Base-by-base conservation (phyloP, 2,329 filamentous ascomycete genomes). In the Penicillium brevicompactum region DNA sequence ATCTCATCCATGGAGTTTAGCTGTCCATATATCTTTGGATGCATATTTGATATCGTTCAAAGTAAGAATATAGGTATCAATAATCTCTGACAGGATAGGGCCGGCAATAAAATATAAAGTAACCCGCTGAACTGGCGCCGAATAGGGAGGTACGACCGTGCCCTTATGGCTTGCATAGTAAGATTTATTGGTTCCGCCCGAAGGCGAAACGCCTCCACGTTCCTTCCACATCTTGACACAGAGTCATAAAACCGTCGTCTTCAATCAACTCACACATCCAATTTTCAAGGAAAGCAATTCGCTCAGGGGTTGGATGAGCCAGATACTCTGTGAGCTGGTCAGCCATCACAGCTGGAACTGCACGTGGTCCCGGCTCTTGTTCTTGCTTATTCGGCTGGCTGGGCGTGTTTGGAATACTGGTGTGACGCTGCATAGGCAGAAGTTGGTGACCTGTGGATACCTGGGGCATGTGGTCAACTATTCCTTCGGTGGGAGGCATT, bases 201-300 rank as follows among this genome's bases (percentile, higher is more conserved):
- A 77, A 70, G 5, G 70, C 72, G 63, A 77, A 68, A 11, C 75
- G 65, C 47, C 61, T 65, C 75, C 76, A 78, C 16, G 73, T 65
- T 1, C 67, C 66, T 48, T 78, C 74, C 5, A 78, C 62, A 58
- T 75, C 73, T 60, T 74, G 65, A 51, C 74, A 77, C 11, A 79
- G 62, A 24, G 63, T 57, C 24, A 74, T 57, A 49, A 79, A 79
- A 3, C 53, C 62, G 22, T 77, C 74, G 24, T 76, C 71, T 30
- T 78, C 71, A 1, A 79, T 63, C 49, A 76, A 67, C 13, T 68
- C 59, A 46, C 75, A 78, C 43, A 79, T 69, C 71, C 75, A 78
- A 37, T 69, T 68, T 53, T 74, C 71, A 9, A 78, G 58, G 9
- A 68, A 58, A 2, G 61, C 63, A 10, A 66, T 63, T 14, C 75